Conservation (phyloP, 139 green algal genomes). For the Tetraselmis striata region DNA sequence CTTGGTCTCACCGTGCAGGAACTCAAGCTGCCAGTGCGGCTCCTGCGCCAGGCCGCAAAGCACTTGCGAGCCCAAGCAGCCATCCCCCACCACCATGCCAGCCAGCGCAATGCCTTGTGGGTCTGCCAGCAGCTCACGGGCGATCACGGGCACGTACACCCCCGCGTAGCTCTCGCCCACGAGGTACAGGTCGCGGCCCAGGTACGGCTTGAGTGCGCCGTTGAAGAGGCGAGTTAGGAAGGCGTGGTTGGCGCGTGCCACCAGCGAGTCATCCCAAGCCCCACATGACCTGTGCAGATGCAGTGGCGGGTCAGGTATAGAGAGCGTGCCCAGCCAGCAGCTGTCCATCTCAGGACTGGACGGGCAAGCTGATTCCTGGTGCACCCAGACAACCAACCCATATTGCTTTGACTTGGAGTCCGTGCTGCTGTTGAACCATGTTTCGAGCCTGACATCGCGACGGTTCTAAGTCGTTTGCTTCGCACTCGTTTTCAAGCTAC, state of each 20-base stretch:
- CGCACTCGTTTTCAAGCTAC: no score
- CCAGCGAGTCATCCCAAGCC: background rate
- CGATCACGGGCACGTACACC: conserved; percentile 2
- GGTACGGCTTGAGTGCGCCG: background rate
- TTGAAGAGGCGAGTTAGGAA: background rate
- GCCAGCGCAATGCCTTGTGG: background rate
- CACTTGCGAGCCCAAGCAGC: background rate
- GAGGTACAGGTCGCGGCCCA: conserved; percentile 2
- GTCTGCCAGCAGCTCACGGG: background rate
- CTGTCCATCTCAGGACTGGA: no score
- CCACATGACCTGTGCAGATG: background rate
- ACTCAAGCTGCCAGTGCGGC: background rate
- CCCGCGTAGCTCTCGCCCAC: conserved; percentile 7
- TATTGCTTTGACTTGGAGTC: no score
- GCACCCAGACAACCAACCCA: no score
- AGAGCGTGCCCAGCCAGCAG: no score
- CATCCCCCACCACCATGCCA: background rate
- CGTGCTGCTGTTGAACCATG: no score
- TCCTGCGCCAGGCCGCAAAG: background rate
- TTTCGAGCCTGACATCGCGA: no score
- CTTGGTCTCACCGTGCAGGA: background rate
- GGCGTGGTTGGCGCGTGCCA: background rate
- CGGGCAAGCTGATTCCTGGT: no score
- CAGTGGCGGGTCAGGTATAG: no score
- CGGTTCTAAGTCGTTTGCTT: no score